Evolutionary conservation across 345 rosid species (phyloP).

Genomic region (Brassica napus): Da-Ae NC_063442.1:42638501-42639000

Average conservation of each 20-base stretch:
- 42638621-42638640: background rate
- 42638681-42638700: background rate
- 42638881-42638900: background rate
- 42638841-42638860: conserved; percentile 6
- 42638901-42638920: background rate
- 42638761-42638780: background rate
- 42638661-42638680: background rate
- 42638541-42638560: background rate
- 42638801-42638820: background rate
- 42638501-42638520: conserved; percentile 1
- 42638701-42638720: conserved; percentile 9
- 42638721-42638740: background rate
- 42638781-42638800: background rate
- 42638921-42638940: background rate
- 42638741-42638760: background rate
- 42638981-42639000: background rate
- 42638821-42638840: background rate
- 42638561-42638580: background rate
- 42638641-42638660: conserved; percentile 2
- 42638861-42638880: background rate
- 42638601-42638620: background rate
- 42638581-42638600: background rate
- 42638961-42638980: background rate
- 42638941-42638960: background rate
- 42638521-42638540: background rate